Evolutionary conservation across 441 rosid genomes (phyloP).

Genomic region (Syzygium syzygioides): DNA sequence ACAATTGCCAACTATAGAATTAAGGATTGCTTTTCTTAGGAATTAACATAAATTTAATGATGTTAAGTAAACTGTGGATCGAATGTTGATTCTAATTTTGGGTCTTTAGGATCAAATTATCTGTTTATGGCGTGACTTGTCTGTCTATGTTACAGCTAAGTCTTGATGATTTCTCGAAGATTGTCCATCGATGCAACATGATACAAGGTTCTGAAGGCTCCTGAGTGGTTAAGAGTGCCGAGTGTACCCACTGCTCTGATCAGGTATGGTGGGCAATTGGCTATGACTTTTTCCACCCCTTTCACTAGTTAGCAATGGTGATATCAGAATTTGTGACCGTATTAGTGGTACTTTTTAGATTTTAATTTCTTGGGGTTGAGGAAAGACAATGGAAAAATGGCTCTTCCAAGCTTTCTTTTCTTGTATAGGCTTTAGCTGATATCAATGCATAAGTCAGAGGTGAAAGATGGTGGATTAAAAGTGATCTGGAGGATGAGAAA

Average conservation of each 20-base stretch:
- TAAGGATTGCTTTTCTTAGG: background rate
- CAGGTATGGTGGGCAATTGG: background rate
- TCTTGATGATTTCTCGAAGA: slow-evolving; percentile 63
- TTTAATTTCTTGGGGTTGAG: background rate
- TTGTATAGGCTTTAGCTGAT: background rate
- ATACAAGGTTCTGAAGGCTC: slow-evolving; percentile 24
- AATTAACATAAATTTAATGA: background rate
- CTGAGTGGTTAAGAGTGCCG: background rate
- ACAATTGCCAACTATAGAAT: background rate
- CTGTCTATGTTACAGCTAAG: slow-evolving; percentile 42
- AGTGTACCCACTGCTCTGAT: background rate
- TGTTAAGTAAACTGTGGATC: background rate
- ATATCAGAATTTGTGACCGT: background rate
- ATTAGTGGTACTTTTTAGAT: background rate
- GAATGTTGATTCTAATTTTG: background rate
- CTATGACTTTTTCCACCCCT: background rate
- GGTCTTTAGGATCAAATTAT: background rate
- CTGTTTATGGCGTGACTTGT: background rate
- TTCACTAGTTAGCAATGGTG: background rate
- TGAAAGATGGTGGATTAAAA: background rate
- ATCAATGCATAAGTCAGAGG: background rate
- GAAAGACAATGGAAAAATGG: background rate
- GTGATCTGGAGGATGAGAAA: background rate
- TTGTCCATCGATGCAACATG: slow-evolving; percentile 66
- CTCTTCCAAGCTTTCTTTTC: background rate